Evolutionary conservation across 805 yeast genomes (phyloP).

Genomic region (Candida berthetii): DNA sequence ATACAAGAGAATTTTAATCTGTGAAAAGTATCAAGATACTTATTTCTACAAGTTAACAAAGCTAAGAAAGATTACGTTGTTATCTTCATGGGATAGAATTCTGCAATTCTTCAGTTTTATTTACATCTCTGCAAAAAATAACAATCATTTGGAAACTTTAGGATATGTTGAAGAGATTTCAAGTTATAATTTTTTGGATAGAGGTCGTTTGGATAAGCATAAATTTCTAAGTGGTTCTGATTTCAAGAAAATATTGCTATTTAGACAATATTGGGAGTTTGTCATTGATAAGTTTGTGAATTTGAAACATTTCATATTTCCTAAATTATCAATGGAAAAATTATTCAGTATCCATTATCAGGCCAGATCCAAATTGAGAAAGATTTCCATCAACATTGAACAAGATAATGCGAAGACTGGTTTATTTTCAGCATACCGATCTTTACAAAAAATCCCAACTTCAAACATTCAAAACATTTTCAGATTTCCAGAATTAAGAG

Average conservation of each 20-base stretch:
- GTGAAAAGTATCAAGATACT: constrained; percentile 18
- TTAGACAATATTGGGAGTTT: constrained; percentile 16
- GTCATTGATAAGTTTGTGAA: constrained; percentile 9
- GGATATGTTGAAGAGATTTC: constrained; percentile 13
- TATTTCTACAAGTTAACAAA: constrained; percentile 10
- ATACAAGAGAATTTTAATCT: constrained; percentile 12
- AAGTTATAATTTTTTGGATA: constrained; percentile 15
- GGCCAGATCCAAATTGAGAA: constrained; percentile 2
- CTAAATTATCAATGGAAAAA: constrained; percentile 13
- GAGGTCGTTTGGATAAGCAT: constrained; percentile 13
- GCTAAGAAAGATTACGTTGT: constrained; percentile 5
- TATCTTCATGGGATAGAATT: constrained; percentile 15
- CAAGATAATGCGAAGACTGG: constrained; percentile 2
- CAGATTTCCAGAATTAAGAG: constrained; percentile 7
- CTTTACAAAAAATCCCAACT: background rate
- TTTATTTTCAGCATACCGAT: background rate
- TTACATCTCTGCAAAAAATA: constrained; percentile 4
- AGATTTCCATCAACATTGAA: constrained; percentile 4
- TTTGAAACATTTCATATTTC: constrained; percentile 9
- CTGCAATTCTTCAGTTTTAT: constrained; percentile 9
- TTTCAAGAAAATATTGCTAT: constrained; percentile 7
- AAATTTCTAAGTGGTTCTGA: constrained; percentile 8
- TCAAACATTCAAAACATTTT: background rate
- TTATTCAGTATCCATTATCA: constrained; percentile 2
- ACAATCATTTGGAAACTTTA: constrained; percentile 2